These are phyloP conservation scores for Nannochloris sp. DNA, from an alignment of 139 green algal genomes.

Conservation along the genomic window DNA sequence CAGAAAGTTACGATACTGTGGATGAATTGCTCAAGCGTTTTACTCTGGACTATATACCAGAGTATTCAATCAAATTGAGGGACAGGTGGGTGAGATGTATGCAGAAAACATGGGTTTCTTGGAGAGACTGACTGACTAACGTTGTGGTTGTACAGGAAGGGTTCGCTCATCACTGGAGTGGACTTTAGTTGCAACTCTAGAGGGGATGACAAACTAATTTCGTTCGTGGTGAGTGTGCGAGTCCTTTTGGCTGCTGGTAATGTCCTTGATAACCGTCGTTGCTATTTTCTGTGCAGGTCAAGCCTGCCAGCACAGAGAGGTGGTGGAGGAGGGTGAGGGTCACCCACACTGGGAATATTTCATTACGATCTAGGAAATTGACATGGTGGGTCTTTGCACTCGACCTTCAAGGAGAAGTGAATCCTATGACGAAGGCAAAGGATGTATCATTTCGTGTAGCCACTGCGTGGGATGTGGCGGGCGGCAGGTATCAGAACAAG, in stretches of 20 bases:
- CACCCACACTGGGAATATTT: constrained; percentile 14
- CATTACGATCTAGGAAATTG: constrained; percentile 23
- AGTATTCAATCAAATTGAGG: constrained; percentile 19
- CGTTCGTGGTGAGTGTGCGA: constrained; percentile 15
- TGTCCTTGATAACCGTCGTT: background rate
- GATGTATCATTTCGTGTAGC: constrained; percentile 14
- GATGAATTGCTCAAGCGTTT: constrained; percentile 23
- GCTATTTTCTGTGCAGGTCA: constrained; percentile 14
- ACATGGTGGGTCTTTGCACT: constrained; percentile 21
- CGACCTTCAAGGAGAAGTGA: constrained; percentile 15
- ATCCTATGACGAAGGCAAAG: constrained; percentile 8
- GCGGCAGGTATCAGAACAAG: constrained; percentile 13
- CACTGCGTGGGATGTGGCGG: constrained; percentile 20
- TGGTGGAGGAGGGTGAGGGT: constrained; percentile 21
- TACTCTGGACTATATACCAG: constrained; percentile 18
- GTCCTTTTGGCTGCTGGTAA: background rate
- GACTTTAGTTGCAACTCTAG: constrained; percentile 6
- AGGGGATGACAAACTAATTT: background rate
- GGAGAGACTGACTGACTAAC: background rate
- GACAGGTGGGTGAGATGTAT: background rate
- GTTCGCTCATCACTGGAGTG: constrained; percentile 10
- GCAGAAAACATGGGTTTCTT: background rate
- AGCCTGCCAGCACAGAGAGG: constrained; percentile 4
- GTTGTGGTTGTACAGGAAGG: background rate
- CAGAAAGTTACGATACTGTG: constrained; percentile 1